These are phyloP conservation scores for Daldinia loculata DNA, from an alignment of 495 filamentous ascomycete species.

Conservation along the genomic window DNA sequence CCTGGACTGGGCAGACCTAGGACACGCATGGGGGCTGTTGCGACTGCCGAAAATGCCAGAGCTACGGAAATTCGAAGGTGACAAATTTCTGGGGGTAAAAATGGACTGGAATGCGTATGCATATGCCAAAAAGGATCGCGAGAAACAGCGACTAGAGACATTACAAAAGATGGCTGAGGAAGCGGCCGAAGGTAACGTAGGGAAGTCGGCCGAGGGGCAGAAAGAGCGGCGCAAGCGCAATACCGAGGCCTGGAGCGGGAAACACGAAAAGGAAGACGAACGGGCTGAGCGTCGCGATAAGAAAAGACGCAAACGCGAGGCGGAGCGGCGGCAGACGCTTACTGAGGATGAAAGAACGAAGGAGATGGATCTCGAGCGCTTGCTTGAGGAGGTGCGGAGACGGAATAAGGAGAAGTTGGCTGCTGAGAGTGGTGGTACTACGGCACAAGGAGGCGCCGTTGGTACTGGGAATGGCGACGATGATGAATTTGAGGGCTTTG, in stretches of 20 bases:
- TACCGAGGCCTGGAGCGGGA: conserved; percentile 82
- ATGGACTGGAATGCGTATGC: conserved; percentile 65
- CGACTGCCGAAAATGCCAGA: conserved; percentile 96
- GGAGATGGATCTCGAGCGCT: conserved; percentile 71
- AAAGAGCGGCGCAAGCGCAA: conserved; percentile 57
- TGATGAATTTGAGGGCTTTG: conserved; percentile 59
- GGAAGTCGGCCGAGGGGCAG: conserved; percentile 67
- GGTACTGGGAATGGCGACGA: conserved; percentile 30
- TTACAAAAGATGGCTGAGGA: conserved; percentile 35
- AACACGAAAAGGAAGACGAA: conserved; percentile 73
- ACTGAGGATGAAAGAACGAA: conserved; percentile 75
- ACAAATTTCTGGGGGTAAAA: conserved; percentile 67
- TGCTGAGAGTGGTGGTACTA: conserved; percentile 42
- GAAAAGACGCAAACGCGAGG: conserved; percentile 76
- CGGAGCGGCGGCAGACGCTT: conserved; percentile 72
- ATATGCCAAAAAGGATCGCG: conserved; percentile 81
- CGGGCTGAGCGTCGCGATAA: conserved; percentile 74
- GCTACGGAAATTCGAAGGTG: conserved; percentile 71
- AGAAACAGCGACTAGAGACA: conserved; percentile 70
- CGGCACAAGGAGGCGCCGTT: not conserved
- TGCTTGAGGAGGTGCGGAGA: conserved; percentile 76
- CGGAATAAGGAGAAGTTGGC: conserved; percentile 58
- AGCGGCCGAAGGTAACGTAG: conserved; percentile 50
- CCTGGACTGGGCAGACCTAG: conserved; percentile 84
- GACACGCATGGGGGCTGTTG: conserved; percentile 79